Evolutionary conservation across 805 yeast species (phyloP), one percentile per base, ranked within the genome.

Genomic region (Candida pini): DNA sequence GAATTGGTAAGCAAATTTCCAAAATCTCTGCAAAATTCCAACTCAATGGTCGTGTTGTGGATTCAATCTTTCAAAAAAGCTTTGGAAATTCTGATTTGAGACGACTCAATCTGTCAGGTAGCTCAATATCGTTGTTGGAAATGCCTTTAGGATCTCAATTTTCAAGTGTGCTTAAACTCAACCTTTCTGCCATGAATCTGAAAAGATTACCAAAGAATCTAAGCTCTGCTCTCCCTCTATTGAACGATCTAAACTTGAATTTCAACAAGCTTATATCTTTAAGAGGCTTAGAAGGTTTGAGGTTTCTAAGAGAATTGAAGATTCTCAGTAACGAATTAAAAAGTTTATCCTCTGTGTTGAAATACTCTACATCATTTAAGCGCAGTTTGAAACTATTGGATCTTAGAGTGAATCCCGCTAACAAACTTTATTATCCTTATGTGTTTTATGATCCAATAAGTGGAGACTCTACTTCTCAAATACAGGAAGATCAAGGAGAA

Each of bases 111-210:
- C 42, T 73, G 10, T 41, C 48, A 4, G 63, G 63, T 8, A 45
- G 62, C 12, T 25, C 20, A 2, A 31, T 50, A 5, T 38, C 44
- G 5, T 7, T 47, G 3, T 20, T 32, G 3, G 12, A 17, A 4
- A 28, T 36, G 6, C 9, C 16, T 7, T 19, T 5, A 25, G 33
- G 31, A 3, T 33, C 30, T 4, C 33, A 30, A 9, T 50, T 55
- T 29, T 43, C 63, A 17, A 66, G 64, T 45, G 47, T 74, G 10
- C 64, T 56, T 20, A 49, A 45, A 12, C 48, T 74, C 28, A 59
- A 58, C n/a, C 41, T 74, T n/a, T 59, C 74, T 1, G 76, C 78
- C 0, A 64, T 68, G 60, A 62, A 63, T 27, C 41, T 73, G n/a
- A 50, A 51, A 3, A 25, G 36, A 2, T 45, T 73, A 13, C 76